Evolutionary conservation across 306 rosid species (phyloP), one percentile per base, ranked within the genome.

Genomic region (Vigna reflexopilosa): DNA sequence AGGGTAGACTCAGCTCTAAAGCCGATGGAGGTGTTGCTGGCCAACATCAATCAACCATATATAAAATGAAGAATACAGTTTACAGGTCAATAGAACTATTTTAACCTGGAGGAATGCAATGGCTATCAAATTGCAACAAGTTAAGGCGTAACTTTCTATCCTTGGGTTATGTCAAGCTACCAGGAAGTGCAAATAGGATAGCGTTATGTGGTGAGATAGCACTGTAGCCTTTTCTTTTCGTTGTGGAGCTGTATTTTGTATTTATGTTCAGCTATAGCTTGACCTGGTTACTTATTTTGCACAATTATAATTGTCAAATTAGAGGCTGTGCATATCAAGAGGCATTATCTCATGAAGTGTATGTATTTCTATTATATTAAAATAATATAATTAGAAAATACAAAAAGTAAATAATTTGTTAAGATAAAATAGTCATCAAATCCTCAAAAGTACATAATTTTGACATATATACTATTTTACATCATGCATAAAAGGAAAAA

Each of bases 1-100:
- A 81, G 74, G 48, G 34, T 56, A 76, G 36, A 48, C 49, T 80
- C 75, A 72, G 74, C 9, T 49, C 58, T 68, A 47, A 11, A 57
- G 58, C 77, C 24, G 80, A 58, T 75, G 80, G 77, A 38, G 19
- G 51, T 58, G 50, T 36, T 68, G 13, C 36, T 66, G 32, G 75
- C 62, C 17, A 34, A 55, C 55, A 67, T 51, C 57, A 13, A 67
- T 51, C 67, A 19, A 4, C 17, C 26, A 17, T 51, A 50, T 36
- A 42, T 44, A 44, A 56, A 81, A 47, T 24, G 57, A 49, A 36
- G 65, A 73, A 11, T 9, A 28, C 61, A 5, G 22, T 45, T 4
- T 15, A 20, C 47, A 68, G 9, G 61, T 36, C 22, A 47, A 5
- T 22, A 65, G 19, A 28, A 17, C 47, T 30, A 52, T 48, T 69